Base-by-base conservation (phyloP, 2,329 filamentous ascomycete species). In the Aspergillus transmontanensis region DNA sequence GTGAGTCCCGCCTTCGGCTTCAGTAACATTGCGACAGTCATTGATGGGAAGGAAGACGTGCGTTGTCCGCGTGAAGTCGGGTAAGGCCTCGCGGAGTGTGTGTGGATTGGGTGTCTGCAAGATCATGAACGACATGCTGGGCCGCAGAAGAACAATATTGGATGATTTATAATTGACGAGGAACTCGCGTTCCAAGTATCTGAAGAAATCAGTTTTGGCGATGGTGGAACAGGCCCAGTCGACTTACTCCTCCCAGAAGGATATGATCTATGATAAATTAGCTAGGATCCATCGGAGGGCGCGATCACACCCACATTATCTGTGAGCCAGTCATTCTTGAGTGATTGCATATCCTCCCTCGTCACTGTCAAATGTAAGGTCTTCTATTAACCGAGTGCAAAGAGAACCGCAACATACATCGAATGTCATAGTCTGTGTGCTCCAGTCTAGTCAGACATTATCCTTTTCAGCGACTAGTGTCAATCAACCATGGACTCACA, bases 41-140 rank as follows among this genome's bases (percentile, higher is more conserved):
- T 97, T 98, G 76, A 99, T 90, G 23, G 95, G 95, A 3, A 99
- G 87, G 81, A 99, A 99, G 70, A 97, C 90, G 79, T 99, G 95
- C 4, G 94, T 96, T 48, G 92, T 91, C 60, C 85, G 85, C 43
- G 81, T 82, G 79, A 98, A 96, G 75, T 95, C 84, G 6, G 94
- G 94, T 1, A 98, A 86, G 1, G 91, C 93, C 65, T 88, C 85
- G 67, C 85, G 83, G 51, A 89, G 80, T 2, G 82, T 82, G 50
- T 81, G 78, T 6, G 86, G 84, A 63, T 89, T 84, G 23, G 81
- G 78, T 1, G 85, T 91, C 75, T 93, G 90, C 83, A 95, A 91
- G 66, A 98, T 87, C 78, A 98, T 89, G 76, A 95, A 96, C 60
- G 92, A 90, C 91, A 98, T 96, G 72, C 90, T 92, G 0, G 95